A percentile compares a stretch with the other conserved stretches of the same genome.
Conservation (phyloP, 2,329 filamentous ascomycete species). For the Fusarium vanettenii region DNA sequence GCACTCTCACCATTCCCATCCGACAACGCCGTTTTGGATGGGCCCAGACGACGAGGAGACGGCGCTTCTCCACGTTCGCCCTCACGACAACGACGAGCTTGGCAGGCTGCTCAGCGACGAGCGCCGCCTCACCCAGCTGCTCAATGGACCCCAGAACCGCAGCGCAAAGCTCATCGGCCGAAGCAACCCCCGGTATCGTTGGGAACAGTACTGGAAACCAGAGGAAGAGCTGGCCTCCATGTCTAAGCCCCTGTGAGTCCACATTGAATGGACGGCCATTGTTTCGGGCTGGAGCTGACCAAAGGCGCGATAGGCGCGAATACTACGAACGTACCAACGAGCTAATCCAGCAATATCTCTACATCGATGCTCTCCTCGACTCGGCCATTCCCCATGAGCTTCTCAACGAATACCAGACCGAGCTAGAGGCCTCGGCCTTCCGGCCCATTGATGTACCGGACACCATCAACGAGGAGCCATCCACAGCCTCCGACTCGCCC, state of each 20-base stretch:
- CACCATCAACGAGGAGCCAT: slow-evolving; percentile 79
- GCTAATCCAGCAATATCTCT: slow-evolving; percentile 90
- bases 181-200: slow-evolving; percentile 85
- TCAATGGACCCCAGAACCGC: slow-evolving; percentile 78
- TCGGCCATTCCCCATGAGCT: slow-evolving; percentile 92
- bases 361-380: slow-evolving; percentile 90
- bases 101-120: slow-evolving; percentile 63
- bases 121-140: slow-evolving; percentile 68
- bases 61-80: slow-evolving; percentile 35
- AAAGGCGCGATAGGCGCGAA: slow-evolving; percentile 63
- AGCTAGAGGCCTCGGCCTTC: slow-evolving; percentile 67
- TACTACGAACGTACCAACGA: slow-evolving; percentile 94
- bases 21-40: slow-evolving; percentile 37
- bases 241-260: slow-evolving; percentile 73
- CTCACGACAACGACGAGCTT: slow-evolving; percentile 56
- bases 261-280: not conserved
- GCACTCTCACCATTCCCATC: slow-evolving; percentile 12
- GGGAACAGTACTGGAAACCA: slow-evolving; percentile 88
- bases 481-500: slow-evolving; percentile 44
- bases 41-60: slow-evolving; percentile 49
- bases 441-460: slow-evolving; percentile 71
- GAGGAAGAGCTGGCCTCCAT: slow-evolving; percentile 79
- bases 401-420: slow-evolving; percentile 84
- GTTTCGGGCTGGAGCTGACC: slow-evolving; percentile 10
- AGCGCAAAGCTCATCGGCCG: slow-evolving; percentile 90